Evolutionary conservation across 1,139 yeast genomes (phyloP), one percentile per base, ranked within the genome.

Genomic region (Blastobotrys aristatus): DNA sequence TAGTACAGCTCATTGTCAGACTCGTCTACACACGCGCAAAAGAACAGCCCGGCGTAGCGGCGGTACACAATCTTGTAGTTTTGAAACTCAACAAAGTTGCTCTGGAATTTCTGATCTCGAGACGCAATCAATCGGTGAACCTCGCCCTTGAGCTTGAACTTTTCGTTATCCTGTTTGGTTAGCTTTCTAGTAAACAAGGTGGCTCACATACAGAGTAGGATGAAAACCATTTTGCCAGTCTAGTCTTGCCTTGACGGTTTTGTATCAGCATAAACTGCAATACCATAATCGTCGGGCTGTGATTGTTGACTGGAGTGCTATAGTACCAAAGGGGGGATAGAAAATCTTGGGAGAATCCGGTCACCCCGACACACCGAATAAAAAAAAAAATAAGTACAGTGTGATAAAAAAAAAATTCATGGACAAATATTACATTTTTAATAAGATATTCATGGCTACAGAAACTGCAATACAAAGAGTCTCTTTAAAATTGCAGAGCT

Each of bases 191-290:
- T 16, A 10, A 34, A 24, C 33, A 16, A 13, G 8, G 38, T 2
- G n/a, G 21, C 22, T 11, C 8, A 58, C 71, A 41, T 49, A 65
- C 70, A 13, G 65, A 55, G 44, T 67, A 67, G 3, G 73, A 66
- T 13, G 68, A 65, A 58, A 75, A 92, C 94, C 95, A 90, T 64
- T 88, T 84, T 18, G 88, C 83, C 21, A 92, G 70, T 50, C 98
- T 76, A 33, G 92, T 79, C 58, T 87, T 86, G n/a, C 98, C 97
- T 67, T 89, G 97, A 53, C 96, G 76, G 64, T 90, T 92, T 62
- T 90, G 81, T 43, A 92, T 84, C 41, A 90, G 67, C 43, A 90
- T 73, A 66, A 80, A 90, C 57, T 87, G 90, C 32, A 87, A 75
- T 14, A 86, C 76, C 95, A 87, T 86, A 33, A 33, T 33, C 34